Evolutionary conservation across 352 stramenopile species (phyloP).

Genomic region (Phytophthora sp.): DNA sequence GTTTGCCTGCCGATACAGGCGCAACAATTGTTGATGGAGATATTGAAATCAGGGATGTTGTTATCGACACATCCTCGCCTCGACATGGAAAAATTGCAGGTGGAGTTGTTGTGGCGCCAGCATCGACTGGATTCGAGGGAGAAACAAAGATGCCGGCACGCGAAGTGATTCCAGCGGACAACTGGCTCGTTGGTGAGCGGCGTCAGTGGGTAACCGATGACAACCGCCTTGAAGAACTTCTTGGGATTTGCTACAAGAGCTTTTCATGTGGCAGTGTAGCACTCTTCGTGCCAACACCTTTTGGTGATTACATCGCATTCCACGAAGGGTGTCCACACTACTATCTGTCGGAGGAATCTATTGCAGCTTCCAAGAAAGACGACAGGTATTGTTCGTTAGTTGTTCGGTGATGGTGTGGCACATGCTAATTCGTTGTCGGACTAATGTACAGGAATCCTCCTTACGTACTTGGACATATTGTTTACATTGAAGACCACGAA

Average conservation of each 20-base stretch:
- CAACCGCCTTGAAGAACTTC: conserved; percentile 69
- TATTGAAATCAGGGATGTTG: conserved; percentile 38
- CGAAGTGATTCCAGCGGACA: conserved; percentile 34
- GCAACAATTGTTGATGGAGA: conserved; percentile 29
- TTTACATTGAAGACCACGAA: conserved; percentile 85
- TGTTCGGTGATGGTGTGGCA: no score
- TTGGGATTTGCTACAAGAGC: conserved; percentile 87
- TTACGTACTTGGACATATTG: conserved; percentile 81
- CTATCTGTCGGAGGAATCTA: conserved; percentile 81
- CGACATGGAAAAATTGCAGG: conserved; percentile 6
- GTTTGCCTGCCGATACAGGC: conserved; percentile 5
- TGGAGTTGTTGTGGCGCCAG: background rate
- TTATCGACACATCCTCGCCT: conserved; percentile 44
- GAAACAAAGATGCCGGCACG: conserved; percentile 31
- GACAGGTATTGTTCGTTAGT: conserved; percentile 34
- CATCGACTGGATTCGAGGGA: conserved; percentile 4
- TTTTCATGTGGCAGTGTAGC: conserved; percentile 73
- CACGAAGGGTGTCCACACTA: conserved; percentile 85
- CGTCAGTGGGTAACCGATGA: conserved; percentile 64
- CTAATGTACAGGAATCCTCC: conserved; percentile 61
- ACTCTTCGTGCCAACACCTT: conserved; percentile 81
- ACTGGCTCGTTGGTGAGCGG: conserved; percentile 41
- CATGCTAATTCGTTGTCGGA: no score
- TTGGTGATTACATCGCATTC: conserved; percentile 88
- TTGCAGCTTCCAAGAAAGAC: conserved; percentile 74